These are phyloP conservation scores for Mycena sp. DNA, from an alignment of 1,284 basidiomycete genomes.

Conservation along the genomic window DNA sequence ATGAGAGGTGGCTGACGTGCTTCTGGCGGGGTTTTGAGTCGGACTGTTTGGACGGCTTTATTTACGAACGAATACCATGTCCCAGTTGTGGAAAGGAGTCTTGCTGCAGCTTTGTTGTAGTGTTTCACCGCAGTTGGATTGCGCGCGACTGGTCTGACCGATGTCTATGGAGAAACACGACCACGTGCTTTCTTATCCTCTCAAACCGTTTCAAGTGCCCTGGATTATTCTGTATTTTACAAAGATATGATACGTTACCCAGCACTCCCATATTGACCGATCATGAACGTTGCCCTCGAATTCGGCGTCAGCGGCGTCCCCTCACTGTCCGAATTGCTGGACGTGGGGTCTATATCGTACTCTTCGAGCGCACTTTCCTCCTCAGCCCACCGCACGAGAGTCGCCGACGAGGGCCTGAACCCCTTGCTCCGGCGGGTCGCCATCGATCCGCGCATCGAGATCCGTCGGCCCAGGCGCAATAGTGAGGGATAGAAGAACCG, in stretches of 20 bases:
- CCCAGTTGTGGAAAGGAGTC: too few relatives aligned
- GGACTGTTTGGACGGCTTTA: too few relatives aligned
- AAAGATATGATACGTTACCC: too few relatives aligned
- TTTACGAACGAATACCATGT: too few relatives aligned
- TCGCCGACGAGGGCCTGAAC: constrained; percentile 6
- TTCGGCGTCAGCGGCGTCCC: constrained; percentile 20
- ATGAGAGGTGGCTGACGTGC: too few relatives aligned
- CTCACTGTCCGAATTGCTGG: constrained; percentile 11
- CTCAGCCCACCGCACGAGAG: constrained; percentile 16
- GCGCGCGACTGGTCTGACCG: constrained; percentile 10
- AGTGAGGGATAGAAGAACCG: constrained; percentile 2
- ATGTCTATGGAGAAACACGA: neutral
- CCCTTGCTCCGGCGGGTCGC: neutral
- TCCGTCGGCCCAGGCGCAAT: constrained; percentile 3
- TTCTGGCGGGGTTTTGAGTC: too few relatives aligned
- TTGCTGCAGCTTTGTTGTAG: too few relatives aligned
- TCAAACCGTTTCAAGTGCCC: neutral
- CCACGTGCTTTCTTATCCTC: neutral
- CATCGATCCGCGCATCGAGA: neutral
- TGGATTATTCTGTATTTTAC: too few relatives aligned
- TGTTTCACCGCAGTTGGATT: too few relatives aligned
- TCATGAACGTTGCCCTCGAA: constrained; percentile 10
- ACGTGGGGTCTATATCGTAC: constrained; percentile 14
- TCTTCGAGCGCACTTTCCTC: constrained; percentile 17
- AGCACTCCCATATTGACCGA: constrained; percentile 18